Evolutionary conservation across 2,329 filamentous ascomycete genomes (phyloP), one percentile per base, ranked within the genome.

Genomic region (Exophiala aquamarina): DNA sequence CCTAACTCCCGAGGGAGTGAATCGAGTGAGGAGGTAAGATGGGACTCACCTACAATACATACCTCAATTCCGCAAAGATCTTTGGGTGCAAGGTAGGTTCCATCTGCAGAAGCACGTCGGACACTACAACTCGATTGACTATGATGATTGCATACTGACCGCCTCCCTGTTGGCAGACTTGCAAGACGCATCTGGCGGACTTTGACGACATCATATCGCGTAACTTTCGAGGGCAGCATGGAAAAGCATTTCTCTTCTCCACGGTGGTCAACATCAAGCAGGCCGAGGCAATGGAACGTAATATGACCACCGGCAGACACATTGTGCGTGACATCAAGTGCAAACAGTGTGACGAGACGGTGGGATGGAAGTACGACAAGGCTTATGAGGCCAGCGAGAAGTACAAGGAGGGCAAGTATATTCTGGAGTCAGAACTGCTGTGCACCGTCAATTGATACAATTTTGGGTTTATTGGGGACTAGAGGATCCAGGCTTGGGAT

Each of bases 321-420:
- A 79, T 97, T 47, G 93, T 98, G 38, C 85, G 93, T 49, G 93
- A 98, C 67, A 96, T 98, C 61, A 77, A 77, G 49, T 98, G 93
- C 74, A 81, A 86, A 49, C 88, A 95, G 69, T 98, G 93, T 79
- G 87, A 86, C 65, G 87, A 91, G 68, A 87, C 86, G 21, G 93
- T 98, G 43, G 93, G 93, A 28, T 98, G 93, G 93, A 97, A 95
- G 69, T 98, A 98, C 67, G 93, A 98, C 70, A 95, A 94, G 73
- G 93, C 93, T 1, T 97, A 87, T 67, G 93, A 98, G 73, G 70
- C 75, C 26, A 84, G 79, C 56, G 92, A 98, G 78, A 95, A 95
- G 72, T 98, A 98, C 73, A 98, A 98, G 75, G 93, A 98, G 76
- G 91, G 90, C 46, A 98, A 97, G 73, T 97, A 87, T 67, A 98